Base-by-base conservation (phyloP, 2,329 filamentous ascomycete genomes). In the Ceratocystis cacaofunesta region DNA sequence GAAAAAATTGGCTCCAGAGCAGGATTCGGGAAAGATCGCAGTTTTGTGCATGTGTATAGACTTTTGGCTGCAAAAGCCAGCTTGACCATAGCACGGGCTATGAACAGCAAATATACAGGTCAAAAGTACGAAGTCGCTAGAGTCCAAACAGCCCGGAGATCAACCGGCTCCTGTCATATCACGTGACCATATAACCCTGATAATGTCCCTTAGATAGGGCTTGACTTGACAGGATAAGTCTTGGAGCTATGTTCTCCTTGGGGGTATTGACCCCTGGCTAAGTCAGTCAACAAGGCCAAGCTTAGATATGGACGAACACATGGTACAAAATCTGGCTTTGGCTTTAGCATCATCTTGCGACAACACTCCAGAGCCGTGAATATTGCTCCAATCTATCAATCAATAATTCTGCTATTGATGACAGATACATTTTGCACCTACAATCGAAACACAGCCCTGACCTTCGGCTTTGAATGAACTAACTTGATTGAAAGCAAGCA, bases 11-110 rank as follows among this genome's bases (percentile, higher is more conserved):
- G 71, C 70, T 73, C 73, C 73, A 52, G 72, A 73, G 70, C 71
- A 71, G 72, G 57, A 67, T 65, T 77, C 76, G 76, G 76, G 76
- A 78, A 77, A 78, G 78, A 74, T 78, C 76, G 76, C 75, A 76
- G 74, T 74, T 77, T 77, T 76, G 36, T 41, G 74, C 73, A 71
- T 70, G 68, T 64, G 69, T 68, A 64, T 3, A 5, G 25, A 65
- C 44, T 67, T 67, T 67, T 65, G 58, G 48, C n/a, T 50, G 5
- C 5, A 3, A 8, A 12, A 12, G 15, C 8, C 8, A 2, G 12
- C 2, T 5, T 58, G 1, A 1, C 15, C 25, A 12, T 5, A 0
- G 1, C 3, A 3, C 15, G 5, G 15, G 8, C 7, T 6, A 28
- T 5, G 17, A n/a, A 32, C 5, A 22, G 12, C 10, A 15, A 10